These are phyloP conservation scores for Clitoria ternatea DNA, from an alignment of 306 rosid species.

Conservation along the genomic window DNA sequence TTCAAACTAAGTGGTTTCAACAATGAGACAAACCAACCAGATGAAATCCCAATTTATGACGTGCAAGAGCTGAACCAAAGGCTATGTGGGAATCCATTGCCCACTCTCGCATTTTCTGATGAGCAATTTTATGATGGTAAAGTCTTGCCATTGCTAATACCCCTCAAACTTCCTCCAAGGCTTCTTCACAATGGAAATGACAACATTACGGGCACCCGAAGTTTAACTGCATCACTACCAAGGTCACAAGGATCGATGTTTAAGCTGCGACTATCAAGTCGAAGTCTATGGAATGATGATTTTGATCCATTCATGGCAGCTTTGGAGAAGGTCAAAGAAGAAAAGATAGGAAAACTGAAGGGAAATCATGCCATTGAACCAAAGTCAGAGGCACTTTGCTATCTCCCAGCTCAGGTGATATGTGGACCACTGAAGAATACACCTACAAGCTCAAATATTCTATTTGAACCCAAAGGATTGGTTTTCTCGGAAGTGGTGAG, in stretches of 20 bases:
- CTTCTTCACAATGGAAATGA: constrained; percentile 16
- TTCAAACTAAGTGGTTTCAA: not conserved
- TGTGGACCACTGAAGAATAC: too few relatives aligned
- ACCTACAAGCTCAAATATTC: too few relatives aligned
- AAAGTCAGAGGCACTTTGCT: not conserved
- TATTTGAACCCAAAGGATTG: too few relatives aligned
- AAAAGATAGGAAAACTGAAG: not conserved
- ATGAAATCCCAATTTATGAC: not conserved
- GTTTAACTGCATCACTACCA: constrained; percentile 8
- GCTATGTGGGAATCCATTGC: constrained; percentile 17
- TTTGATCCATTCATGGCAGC: constrained; percentile 66
- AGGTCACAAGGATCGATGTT: constrained; percentile 33
- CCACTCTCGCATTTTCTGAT: constrained; percentile 57
- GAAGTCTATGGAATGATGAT: constrained; percentile 53
- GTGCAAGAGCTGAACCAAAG: not conserved
- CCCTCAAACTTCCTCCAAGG: constrained; percentile 66
- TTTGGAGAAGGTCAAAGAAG: constrained; percentile 41
- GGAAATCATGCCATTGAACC: not conserved
- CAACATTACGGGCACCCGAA: not conserved
- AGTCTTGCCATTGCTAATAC: constrained; percentile 42
- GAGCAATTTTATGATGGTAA: constrained; percentile 59
- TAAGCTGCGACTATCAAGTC: constrained; percentile 21
- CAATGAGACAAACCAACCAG: not conserved
- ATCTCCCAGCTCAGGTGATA: too few relatives aligned
- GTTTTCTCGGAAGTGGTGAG: too few relatives aligned